Percentiles rank a stretch among this genome's conserved stretches.
Conservation (phyloP, 306 rosid species). For the Argentina anserina region DNA sequence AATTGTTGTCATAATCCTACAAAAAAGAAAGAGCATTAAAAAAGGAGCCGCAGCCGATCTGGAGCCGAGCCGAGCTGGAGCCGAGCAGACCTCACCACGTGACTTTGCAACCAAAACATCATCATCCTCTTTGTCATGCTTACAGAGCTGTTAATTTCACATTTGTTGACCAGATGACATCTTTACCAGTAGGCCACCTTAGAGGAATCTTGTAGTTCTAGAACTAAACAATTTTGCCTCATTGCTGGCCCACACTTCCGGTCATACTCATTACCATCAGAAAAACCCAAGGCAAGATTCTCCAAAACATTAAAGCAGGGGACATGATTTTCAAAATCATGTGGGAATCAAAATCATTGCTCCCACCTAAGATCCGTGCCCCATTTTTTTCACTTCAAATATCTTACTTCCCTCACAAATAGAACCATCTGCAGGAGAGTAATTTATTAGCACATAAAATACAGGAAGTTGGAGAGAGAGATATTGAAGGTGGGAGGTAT, state of each 20-base stretch:
- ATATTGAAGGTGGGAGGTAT: too few species aligned
- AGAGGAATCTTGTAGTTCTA: slow-evolving; percentile 92
- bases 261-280: slow-evolving; percentile 56
- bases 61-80: too few species aligned
- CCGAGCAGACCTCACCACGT: too few species aligned
- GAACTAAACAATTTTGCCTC: slow-evolving; percentile 65
- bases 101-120: too few species aligned
- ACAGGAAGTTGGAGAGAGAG: too few species aligned
- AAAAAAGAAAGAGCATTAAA: too few species aligned
- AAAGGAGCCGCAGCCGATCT: too few species aligned
- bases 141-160: slow-evolving; percentile 87
- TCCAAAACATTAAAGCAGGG: slow-evolving; percentile 83
- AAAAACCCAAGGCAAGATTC: slow-evolving; percentile 49
- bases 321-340: slow-evolving; percentile 77
- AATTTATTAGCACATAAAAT: too few species aligned
- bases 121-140: slow-evolving; percentile 98
- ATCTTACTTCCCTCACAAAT: too few species aligned
- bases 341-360: slow-evolving; percentile 66
- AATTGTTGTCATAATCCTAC: too few species aligned
- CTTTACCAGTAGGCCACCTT: slow-evolving; percentile 96
- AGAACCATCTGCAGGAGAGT: too few species aligned
- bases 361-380: slow-evolving; percentile 56
- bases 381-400: slow-evolving; percentile 60
- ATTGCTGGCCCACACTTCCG: slow-evolving; percentile 60
- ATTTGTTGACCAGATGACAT: slow-evolving; percentile 88